phyloP scores from a whole-genome alignment of 176 grass and related monocot genomes.

The Ampelocalamus luodianensis region DNA sequence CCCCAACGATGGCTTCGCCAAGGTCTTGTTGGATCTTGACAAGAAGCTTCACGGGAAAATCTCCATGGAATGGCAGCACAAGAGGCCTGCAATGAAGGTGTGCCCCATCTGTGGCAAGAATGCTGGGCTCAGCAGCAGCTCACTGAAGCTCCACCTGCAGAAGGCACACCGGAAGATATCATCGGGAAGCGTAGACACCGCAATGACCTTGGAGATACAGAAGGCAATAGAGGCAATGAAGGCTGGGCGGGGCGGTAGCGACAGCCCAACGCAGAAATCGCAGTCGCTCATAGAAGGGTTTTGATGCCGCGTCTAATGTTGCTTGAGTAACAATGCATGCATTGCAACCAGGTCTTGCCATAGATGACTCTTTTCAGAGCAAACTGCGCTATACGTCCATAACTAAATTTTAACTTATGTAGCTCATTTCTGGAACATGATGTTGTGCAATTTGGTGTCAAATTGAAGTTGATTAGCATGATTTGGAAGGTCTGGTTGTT shows the following conservation, averaged over 20 bases:
- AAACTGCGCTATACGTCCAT: not conserved
- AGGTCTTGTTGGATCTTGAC: conserved; percentile 77
- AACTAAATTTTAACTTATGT: not conserved
- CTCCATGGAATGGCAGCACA: conserved; percentile 90
- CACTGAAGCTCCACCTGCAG: conserved; percentile 90
- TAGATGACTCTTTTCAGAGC: not conserved
- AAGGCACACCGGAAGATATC: conserved; percentile 81
- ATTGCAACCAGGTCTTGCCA: not conserved
- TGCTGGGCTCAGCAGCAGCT: conserved; percentile 88
- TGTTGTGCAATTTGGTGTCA: not conserved
- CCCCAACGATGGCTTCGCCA: conserved; percentile 90
- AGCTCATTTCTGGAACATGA: not conserved
- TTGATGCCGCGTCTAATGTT: conserved; percentile 19
- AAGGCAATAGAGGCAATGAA: conserved; percentile 68
- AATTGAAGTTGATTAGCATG: not conserved
- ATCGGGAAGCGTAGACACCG: conserved; percentile 78
- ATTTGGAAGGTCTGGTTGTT: not conserved
- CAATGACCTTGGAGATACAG: conserved; percentile 79
- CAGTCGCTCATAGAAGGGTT: conserved; percentile 49
- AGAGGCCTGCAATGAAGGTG: conserved; percentile 74
- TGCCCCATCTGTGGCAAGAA: conserved; percentile 89
- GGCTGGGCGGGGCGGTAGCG: conserved; percentile 42
- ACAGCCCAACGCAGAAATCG: conserved; percentile 54
- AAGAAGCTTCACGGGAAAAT: conserved; percentile 67
- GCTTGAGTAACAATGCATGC: not conserved